phyloP scores from a whole-genome alignment of 371 early-diverging fungal genomes.

The Blakeslea trispora region DNA sequence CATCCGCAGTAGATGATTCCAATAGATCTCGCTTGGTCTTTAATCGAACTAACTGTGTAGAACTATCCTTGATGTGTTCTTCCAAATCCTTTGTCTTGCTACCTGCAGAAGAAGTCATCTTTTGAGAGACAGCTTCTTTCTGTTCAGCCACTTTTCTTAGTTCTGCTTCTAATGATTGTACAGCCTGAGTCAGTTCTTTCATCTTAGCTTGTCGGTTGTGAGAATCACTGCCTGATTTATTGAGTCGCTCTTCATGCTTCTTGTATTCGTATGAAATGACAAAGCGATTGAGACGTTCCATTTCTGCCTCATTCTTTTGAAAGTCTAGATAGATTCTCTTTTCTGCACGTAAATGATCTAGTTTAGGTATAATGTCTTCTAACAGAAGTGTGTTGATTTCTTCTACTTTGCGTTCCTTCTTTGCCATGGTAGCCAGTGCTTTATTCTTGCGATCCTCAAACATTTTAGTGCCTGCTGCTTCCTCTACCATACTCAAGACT shows the following conservation, averaged over 20 bases:
- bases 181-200: conserved; percentile 26
- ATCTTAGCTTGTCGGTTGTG: conserved; percentile 34
- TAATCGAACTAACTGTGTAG: conserved; percentile 76
- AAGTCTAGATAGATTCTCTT: conserved; percentile 91
- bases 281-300: conserved; percentile 78
- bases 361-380: conserved; percentile 93
- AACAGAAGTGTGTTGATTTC: conserved; percentile 84
- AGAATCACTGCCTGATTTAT: conserved; percentile 43
- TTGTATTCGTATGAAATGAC: conserved; percentile 85
- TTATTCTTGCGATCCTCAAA: conserved; percentile 97
- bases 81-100: conserved; percentile 70
- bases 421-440: conserved; percentile 90
- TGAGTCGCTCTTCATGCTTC: conserved; percentile 52
- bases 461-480: conserved; percentile 98
- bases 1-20: conserved; percentile 74
- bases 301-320: conserved; percentile 89
- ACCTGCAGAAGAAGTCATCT: conserved; percentile 52
- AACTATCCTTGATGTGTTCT: conserved; percentile 64
- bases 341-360: conserved; percentile 87
- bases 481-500: conserved; percentile 97
- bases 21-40: conserved; percentile 83
- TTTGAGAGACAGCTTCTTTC: conserved; percentile 41
- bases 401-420: conserved; percentile 95
- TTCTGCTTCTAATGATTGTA: conserved; percentile 47
- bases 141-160: conserved; percentile 50